Evolutionary conservation across 2,329 filamentous ascomycete species (phyloP).

Genomic region (Thermothelomyces thermophilus): DNA sequence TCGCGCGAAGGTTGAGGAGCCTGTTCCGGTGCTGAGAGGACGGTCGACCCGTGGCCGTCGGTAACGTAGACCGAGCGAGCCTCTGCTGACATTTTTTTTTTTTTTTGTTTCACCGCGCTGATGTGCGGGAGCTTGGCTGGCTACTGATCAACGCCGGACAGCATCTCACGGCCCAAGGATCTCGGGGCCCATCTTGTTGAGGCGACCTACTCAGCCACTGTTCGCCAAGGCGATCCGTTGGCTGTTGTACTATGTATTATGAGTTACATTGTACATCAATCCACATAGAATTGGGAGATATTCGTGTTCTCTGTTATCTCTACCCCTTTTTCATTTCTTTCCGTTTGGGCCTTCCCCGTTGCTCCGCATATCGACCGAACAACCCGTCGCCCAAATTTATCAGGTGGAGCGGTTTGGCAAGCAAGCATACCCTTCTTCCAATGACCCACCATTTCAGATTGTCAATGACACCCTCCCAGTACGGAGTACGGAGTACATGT

Average conservation of each 20-base stretch:
- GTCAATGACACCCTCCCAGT: neutral
- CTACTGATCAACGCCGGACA: too few species aligned
- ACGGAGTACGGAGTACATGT: too few species aligned
- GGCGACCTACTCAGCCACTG: neutral
- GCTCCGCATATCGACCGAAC: neutral
- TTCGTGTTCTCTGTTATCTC: neutral
- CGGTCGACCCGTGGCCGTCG: constrained; percentile 2
- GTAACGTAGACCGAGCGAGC: neutral
- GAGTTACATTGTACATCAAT: constrained; percentile 14
- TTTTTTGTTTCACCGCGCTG: neutral
- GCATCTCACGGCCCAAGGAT: neutral
- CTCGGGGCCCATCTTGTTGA: neutral
- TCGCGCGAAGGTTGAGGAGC: constrained; percentile 12
- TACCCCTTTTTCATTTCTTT: too few species aligned
- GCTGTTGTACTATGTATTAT: constrained; percentile 18
- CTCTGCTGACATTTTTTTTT: too few species aligned
- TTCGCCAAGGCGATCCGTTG: neutral
- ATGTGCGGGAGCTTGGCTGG: too few species aligned
- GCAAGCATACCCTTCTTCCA: neutral
- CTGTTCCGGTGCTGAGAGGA: constrained; percentile 5
- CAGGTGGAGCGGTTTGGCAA: neutral
- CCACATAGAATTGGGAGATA: constrained; percentile 7
- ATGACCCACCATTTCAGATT: neutral
- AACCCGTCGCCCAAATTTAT: neutral
- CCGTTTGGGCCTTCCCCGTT: too few species aligned